Evolutionary conservation across 768 basidiomycete species (phyloP).

Genomic region (Tulasnella sp.): DNA sequence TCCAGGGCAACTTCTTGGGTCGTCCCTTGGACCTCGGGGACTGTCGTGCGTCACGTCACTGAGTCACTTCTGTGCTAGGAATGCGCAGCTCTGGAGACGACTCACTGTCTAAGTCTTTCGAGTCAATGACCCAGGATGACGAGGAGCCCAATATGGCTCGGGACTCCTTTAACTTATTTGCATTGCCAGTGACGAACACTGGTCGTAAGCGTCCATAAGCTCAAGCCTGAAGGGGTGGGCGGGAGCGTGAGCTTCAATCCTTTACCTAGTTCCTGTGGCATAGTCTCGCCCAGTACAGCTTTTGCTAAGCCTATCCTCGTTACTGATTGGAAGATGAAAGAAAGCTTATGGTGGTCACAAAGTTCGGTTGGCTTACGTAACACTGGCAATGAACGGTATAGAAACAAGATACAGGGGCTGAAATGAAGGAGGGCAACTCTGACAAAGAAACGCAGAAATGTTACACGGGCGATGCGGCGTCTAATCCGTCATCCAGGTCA

Average conservation of each 20-base stretch:
- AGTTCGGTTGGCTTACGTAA: too few relatives aligned
- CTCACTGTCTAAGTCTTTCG: conserved; percentile 70
- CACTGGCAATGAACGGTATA: too few relatives aligned
- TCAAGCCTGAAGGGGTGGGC: not conserved
- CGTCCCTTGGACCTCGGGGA: conserved; percentile 89
- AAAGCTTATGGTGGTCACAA: too few relatives aligned
- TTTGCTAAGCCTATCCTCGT: too few relatives aligned
- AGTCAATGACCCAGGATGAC: conserved; percentile 56
- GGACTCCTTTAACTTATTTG: conserved; percentile 85
- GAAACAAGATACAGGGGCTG: too few relatives aligned
- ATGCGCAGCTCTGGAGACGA: conserved; percentile 17
- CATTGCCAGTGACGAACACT: conserved; percentile 95
- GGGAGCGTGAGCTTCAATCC: too few relatives aligned
- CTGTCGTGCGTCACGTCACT: conserved; percentile 31
- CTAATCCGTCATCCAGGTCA: conserved; percentile 55
- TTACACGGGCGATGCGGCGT: too few relatives aligned
- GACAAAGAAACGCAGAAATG: too few relatives aligned
- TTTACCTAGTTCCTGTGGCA: not conserved
- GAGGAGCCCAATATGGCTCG: conserved; percentile 58
- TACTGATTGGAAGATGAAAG: too few relatives aligned
- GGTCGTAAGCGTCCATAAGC: not conserved
- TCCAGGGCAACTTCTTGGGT: conserved; percentile 81
- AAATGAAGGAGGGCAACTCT: too few relatives aligned
- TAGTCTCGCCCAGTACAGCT: not conserved
- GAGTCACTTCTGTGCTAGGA: not conserved